Base-by-base conservation (phyloP, 331 rosid species). In the Quercus tomentella region DNA sequence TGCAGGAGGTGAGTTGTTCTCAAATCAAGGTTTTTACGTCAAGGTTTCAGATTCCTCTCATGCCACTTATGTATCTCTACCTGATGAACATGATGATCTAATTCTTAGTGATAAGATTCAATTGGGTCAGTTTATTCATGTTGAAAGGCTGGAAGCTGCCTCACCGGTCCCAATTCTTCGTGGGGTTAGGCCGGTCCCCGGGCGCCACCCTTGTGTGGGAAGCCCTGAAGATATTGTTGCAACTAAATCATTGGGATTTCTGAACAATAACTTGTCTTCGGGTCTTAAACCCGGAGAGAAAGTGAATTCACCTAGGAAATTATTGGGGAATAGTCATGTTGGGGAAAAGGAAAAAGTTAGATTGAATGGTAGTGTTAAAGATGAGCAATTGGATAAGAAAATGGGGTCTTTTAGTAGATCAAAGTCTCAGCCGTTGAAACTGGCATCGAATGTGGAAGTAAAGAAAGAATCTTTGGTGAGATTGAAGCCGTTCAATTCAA, bases 41-140 rank as follows among this genome's bases (percentile, higher is more conserved):
- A 90, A 92, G 79, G 96, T 94, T 72, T 94, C 98, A 37, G 98
- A 94, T 86, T 94, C 98, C 8, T 88, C 96, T 58, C 98, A 94
- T 73, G 98, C 98, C 21, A 90, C 98, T 2, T 94, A 92, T 56
- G 98, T 94, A 1, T 94, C 98, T 58, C 81, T 94, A 1, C 98
- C 93, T 76, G 97, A 94, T 84, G 98, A 92, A 56, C 92, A 94
- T 70, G 96, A 91, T 75, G 98, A 94, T 89, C 89, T 94, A 25
- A 94, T 94, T 86, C 91, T 89, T 5, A 94, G 97, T 75, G 98
- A 94, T 71, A 92, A 94, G 87, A 94, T 94, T 77, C 98, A 92
- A 79, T 72, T 94, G 84, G 98, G 98, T 76, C 98, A 94, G 90
- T 94, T 94, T 68, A 88, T 94, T 77, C 96, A 92, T 73, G 92